Base-by-base conservation (phyloP, 2,329 filamentous ascomycete genomes). In the Exutisphaerella laricina region DNA sequence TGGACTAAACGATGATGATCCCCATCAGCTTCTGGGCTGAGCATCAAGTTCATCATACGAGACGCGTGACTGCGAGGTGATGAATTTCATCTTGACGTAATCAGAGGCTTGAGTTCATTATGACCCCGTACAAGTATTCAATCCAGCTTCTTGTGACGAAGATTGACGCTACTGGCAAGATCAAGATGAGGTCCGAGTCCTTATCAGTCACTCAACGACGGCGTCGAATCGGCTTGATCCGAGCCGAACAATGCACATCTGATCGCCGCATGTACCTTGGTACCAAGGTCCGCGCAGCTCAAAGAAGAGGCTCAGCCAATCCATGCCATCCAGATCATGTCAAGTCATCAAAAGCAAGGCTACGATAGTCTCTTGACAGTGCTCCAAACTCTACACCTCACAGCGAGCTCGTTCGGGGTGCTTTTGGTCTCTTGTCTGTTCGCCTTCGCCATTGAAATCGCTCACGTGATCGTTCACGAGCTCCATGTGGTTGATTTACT, bases 231-330 rank as follows among this genome's bases (percentile, higher is more conserved):
- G 35, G 36, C 25, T 39, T 18, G 14, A 18, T 26, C 14, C 25
- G 36, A 30, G 21, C 36, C 36, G 30, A 30, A 28, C 14, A 39
- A 28, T 23, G 13, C 17, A n/a, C 25, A 39, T n/a, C 12, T 30
- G 36, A 39, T 39, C 35, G 20, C 16, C 35, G 21, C 16, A n/a
- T n/a, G n/a, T n/a, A n/a, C n/a, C n/a, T 13, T 17, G 12, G 7
- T 16, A 28, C 22, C 35, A 38, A 28, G 35, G 21, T 12, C 22
- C 14, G 14, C 9, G 18, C 18, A 23, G 17, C 22, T 26, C 18
- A 26, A 38, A 38, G 9, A 21, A 18, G 25, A 28, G 25, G 9
- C 25, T 28, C 13, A 28, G 25, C 13, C 25, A n/a, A 28, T 28
- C 25, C 25, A 4, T 28, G 25, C 25, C 25, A 28, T 9, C 25